Conservation (phyloP, 192 early-diverging fungal species). For the Rhizophagus prolifer region DNA sequence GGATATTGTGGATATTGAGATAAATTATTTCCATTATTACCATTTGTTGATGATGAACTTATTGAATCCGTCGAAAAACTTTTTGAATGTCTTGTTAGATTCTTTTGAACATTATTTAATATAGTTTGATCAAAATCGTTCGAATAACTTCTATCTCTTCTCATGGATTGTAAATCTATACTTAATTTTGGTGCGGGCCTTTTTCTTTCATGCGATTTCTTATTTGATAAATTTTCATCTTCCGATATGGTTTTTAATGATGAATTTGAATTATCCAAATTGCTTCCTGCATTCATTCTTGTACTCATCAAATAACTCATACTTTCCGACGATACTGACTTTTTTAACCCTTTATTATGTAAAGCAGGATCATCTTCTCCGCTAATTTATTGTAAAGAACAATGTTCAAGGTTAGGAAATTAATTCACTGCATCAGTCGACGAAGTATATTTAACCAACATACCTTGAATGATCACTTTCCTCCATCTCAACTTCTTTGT, state of each 20-base stretch:
- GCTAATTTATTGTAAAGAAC: neutral
- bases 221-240: conserved; percentile 6
- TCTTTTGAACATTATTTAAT: neutral
- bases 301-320: neutral
- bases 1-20: neutral
- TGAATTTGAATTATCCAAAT: neutral
- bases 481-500: neutral
- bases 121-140: conserved; percentile 19
- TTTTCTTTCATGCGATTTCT: conserved; percentile 15
- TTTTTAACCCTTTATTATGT: conserved; percentile 9
- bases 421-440: neutral
- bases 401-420: neutral
- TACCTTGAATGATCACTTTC: conserved; percentile 18
- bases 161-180: conserved; percentile 16
- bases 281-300: neutral
- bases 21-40: neutral
- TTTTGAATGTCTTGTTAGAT: conserved; percentile 40
- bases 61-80: conserved; percentile 43
- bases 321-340: neutral
- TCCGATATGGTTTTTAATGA: conserved; percentile 20
- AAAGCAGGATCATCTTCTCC: neutral
- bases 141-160: conserved; percentile 18
- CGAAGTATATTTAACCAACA: neutral
- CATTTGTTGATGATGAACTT: conserved; percentile 33
- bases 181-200: neutral